Conservation (phyloP, 129 eudicot genomes). For the Ambrosia trifida region DNA sequence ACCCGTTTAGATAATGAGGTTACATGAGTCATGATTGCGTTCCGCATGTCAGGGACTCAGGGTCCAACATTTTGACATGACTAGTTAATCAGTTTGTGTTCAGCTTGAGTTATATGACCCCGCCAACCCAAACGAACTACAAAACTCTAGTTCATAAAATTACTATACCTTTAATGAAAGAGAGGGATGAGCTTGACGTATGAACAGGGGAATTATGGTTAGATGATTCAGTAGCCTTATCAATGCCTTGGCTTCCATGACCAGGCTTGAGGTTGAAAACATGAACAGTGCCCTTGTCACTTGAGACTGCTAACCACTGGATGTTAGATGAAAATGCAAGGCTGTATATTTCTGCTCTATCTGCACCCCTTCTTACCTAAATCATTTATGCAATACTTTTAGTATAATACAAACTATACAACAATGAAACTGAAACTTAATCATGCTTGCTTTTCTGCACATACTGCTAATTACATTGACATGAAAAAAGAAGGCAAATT, state of each 20-base stretch:
- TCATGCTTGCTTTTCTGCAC: neutral
- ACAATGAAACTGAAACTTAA: neutral
- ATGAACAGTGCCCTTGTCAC: conserved; percentile 98
- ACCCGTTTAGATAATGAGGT: neutral
- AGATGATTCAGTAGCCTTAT: conserved; percentile 35
- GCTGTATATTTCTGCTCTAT: conserved; percentile 91
- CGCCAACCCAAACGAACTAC: neutral
- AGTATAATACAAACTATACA: conserved; percentile 8
- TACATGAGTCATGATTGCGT: neutral
- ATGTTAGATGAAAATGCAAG: conserved; percentile 79
- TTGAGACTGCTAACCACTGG: conserved; percentile 91
- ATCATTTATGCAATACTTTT: conserved; percentile 18
- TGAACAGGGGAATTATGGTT: conserved; percentile 43
- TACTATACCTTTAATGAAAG: conserved; percentile 85
- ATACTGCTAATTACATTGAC: conserved; percentile 3
- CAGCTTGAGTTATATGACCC: neutral
- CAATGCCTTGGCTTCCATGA: conserved; percentile 40
- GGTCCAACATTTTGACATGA: neutral
- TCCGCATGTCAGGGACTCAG: neutral
- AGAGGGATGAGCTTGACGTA: conserved; percentile 65
- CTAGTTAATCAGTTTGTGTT: neutral
- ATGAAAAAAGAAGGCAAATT: neutral
- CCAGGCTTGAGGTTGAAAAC: conserved; percentile 74
- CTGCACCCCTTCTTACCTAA: conserved; percentile 96
- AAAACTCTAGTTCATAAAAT: conserved; percentile 4